A percentile compares a stretch with the other conserved stretches of the same genome.
Evolutionary conservation across 305 asterid genomes (phyloP).

Genomic region (Coffea humblotiana): DNA sequence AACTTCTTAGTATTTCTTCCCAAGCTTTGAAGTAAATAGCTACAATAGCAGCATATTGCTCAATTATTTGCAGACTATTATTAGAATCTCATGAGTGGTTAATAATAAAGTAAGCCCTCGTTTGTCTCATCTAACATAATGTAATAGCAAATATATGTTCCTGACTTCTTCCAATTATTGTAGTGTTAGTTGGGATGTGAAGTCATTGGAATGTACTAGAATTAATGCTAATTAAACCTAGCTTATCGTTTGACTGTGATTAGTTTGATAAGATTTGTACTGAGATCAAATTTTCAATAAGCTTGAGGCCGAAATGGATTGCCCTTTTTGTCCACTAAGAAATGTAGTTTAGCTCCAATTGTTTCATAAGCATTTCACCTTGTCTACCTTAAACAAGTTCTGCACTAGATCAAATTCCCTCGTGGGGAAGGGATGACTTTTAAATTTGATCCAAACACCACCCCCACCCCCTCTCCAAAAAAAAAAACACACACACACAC

Average conservation of each 20-base stretch:
- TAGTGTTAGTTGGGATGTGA: constrained; percentile 21
- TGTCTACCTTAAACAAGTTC: background rate
- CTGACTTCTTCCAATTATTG: constrained; percentile 16
- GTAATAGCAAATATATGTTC: background rate
- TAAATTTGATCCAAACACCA: too few species aligned
- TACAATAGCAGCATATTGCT: background rate
- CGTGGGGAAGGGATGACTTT: too few species aligned
- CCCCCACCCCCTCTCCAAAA: too few species aligned
- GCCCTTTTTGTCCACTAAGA: background rate
- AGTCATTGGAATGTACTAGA: constrained; percentile 11
- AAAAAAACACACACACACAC: too few species aligned
- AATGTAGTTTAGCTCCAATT: background rate
- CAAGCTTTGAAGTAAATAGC: background rate
- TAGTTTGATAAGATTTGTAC: background rate
- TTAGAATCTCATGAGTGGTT: constrained; percentile 13
- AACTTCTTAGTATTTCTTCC: background rate
- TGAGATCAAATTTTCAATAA: background rate
- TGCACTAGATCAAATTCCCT: background rate
- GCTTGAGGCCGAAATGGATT: background rate
- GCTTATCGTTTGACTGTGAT: background rate
- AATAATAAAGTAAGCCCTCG: background rate
- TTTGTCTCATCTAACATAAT: background rate
- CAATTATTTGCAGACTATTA: constrained; percentile 11
- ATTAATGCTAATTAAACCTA: constrained; percentile 5
- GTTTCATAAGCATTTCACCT: background rate